Evolutionary conservation across 768 basidiomycete species (phyloP).

Genomic region (Scleroderma bovista): DNA sequence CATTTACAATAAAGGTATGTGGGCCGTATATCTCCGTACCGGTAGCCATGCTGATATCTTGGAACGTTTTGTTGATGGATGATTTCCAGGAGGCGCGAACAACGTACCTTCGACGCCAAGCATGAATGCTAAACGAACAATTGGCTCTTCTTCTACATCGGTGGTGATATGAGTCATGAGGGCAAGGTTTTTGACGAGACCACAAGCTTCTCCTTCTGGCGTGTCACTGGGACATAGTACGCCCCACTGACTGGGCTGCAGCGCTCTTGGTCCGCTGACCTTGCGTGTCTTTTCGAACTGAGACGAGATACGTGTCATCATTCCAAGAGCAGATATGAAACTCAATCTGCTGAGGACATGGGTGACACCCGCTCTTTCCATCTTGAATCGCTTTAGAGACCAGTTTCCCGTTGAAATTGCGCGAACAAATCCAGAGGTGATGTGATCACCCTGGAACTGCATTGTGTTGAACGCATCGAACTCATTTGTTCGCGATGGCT

Average conservation of each 20-base stretch:
- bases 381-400: slow-evolving; percentile 98
- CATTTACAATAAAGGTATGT: slow-evolving; percentile 90
- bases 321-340: slow-evolving; percentile 96
- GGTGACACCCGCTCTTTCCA: slow-evolving; percentile 97
- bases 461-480: slow-evolving; percentile 94
- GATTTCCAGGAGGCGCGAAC: slow-evolving; percentile 7
- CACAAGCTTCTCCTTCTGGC: slow-evolving; percentile 99
- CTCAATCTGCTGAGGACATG: slow-evolving; percentile 93
- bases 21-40: slow-evolving; percentile 96
- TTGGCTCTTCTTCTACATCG: slow-evolving; percentile 94
- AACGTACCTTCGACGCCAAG: slow-evolving; percentile 90
- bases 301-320: slow-evolving; percentile 99
- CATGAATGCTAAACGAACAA: slow-evolving; percentile 84
- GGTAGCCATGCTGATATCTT: slow-evolving; percentile 87
- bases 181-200: slow-evolving; percentile 96
- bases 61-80: slow-evolving; percentile 9
- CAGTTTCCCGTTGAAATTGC: slow-evolving; percentile 99
- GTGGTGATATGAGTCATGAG: slow-evolving; percentile 99
- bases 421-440: slow-evolving; percentile 92
- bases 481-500: slow-evolving; percentile 88
- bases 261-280: slow-evolving; percentile 92
- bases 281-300: slow-evolving; percentile 99
- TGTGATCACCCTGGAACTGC: slow-evolving; percentile 93
- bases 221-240: slow-evolving; percentile 98
- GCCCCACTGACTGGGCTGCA: slow-evolving; percentile 99